Evolutionary conservation across 331 rosid species (phyloP).

Genomic region (Acacia pycnantha): DNA sequence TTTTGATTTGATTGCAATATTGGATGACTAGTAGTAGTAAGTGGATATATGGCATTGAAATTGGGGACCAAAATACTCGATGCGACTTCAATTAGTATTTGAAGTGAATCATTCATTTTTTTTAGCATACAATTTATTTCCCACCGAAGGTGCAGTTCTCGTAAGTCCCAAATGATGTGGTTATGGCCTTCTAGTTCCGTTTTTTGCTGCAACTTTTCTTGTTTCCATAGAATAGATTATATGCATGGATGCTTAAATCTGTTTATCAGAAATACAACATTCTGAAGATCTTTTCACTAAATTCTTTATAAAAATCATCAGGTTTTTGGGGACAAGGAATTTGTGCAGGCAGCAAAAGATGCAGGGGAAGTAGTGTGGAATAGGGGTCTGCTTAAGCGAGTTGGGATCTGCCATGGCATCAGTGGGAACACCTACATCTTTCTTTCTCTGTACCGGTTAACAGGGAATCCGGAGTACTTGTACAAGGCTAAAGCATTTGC

Average conservation of each 20-base stretch:
- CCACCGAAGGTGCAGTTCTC: neutral
- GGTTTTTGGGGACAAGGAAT: conserved; percentile 69
- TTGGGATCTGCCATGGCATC: conserved; percentile 82
- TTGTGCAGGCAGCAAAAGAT: conserved; percentile 69
- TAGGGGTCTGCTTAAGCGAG: conserved; percentile 76
- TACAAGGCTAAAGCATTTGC: conserved; percentile 81
- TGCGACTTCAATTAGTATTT: neutral
- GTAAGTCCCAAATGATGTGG: neutral
- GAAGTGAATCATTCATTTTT: neutral
- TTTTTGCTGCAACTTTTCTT: neutral
- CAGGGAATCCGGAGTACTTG: conserved; percentile 52
- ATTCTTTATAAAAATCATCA: conserved; percentile 25
- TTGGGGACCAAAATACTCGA: neutral
- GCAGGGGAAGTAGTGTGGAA: conserved; percentile 83
- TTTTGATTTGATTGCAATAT: neutral
- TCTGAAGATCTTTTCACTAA: neutral
- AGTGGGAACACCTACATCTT: conserved; percentile 82
- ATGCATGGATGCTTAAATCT: neutral
- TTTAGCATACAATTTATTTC: neutral
- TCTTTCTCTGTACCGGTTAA: conserved; percentile 73
- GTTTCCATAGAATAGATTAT: neutral
- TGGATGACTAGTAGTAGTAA: neutral
- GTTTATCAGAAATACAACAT: neutral
- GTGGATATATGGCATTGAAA: neutral
- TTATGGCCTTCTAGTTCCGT: neutral